Conservation (phyloP, 108 stramenopile species). For the Heterococcus sp. region DNA sequence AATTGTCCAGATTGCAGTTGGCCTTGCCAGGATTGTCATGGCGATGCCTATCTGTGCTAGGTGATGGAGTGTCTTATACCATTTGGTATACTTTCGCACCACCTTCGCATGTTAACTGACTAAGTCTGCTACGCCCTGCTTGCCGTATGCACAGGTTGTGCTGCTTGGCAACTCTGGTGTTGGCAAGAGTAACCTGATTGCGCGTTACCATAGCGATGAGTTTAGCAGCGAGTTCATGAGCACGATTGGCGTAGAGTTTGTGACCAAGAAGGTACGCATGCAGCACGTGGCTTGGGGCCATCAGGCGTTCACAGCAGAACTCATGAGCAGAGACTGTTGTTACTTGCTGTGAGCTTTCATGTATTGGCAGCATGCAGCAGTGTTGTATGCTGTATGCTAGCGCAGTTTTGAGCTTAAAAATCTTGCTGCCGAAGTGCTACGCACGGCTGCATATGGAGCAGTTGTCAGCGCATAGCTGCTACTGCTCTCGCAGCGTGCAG, state of each 20-base stretch:
- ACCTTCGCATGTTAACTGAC: no score
- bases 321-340: neutral
- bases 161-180: constrained; percentile 35
- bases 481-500: no score
- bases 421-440: neutral
- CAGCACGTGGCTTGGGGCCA: constrained; percentile 36
- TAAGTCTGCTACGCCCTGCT: no score
- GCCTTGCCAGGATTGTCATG: no score
- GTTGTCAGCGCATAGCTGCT: no score
- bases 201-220: constrained; percentile 33
- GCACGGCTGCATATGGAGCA: neutral
- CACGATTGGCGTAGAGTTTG: constrained; percentile 52
- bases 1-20: no score
- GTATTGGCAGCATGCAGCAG: neutral
- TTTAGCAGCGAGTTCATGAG: constrained; percentile 45
- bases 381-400: no score
- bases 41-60: no score
- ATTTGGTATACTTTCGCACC: no score
- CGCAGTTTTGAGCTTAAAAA: neutral
- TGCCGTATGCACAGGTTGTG: constrained; percentile 15
- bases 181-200: constrained; percentile 46
- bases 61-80: no score
- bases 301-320: constrained; percentile 1
- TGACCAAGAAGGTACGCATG: constrained; percentile 40
- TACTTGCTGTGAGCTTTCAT: neutral